Percentiles rank a stretch among this genome's conserved stretches.
These are phyloP conservation scores for Xerocomellus intermedius DNA, from an alignment of 768 basidiomycete species.

Conservation along the genomic window DNA sequence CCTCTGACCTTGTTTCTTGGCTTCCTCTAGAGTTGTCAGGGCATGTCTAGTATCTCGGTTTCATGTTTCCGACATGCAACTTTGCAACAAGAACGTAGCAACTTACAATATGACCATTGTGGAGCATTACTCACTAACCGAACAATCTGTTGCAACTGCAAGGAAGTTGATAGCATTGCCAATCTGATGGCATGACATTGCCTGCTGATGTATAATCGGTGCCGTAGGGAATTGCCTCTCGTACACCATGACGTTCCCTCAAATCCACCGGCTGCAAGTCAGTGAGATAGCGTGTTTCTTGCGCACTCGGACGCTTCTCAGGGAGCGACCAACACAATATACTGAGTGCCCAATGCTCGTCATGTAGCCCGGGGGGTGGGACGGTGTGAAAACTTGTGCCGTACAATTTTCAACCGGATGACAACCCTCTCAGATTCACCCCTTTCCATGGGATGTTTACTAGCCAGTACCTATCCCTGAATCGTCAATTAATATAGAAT, in stretches of 20 bases:
- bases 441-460: conserved; percentile 1
- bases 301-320: neutral
- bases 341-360: neutral
- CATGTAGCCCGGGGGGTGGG: neutral
- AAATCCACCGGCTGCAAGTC: neutral
- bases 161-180: conserved; percentile 30
- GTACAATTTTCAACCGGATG: neutral
- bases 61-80: no score
- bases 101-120: no score
- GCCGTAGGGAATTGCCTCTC: neutral
- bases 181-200: neutral
- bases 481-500: no score
- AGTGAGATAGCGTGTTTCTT: neutral
- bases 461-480: neutral
- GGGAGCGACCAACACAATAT: neutral
- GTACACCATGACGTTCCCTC: neutral
- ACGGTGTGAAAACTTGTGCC: neutral
- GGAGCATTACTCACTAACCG: no score
- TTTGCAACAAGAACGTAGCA: no score
- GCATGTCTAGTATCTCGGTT: no score
- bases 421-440: neutral
- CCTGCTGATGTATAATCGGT: neutral
- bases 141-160: no score
- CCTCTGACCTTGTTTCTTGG: no score
- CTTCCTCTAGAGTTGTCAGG: no score